phyloP scores from a whole-genome alignment of 306 rosid genomes.

The Castanea mollissima region DNA sequence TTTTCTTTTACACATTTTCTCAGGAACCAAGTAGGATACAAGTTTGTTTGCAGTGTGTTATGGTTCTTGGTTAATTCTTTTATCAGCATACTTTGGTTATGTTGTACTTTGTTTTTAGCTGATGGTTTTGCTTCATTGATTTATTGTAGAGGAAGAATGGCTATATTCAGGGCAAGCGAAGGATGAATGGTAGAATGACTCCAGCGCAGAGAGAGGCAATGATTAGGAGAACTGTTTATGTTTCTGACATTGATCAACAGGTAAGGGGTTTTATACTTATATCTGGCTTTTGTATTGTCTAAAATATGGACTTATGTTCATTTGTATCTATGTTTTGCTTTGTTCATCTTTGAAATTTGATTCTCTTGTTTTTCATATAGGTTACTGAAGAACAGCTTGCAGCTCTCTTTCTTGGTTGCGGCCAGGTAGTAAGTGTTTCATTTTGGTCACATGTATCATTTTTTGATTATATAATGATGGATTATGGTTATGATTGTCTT shows the following conservation, averaged over 20 bases:
- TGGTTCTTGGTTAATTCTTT: constrained; percentile 1
- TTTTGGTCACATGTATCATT: neutral
- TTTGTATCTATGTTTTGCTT: neutral
- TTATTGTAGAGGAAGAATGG: constrained; percentile 75
- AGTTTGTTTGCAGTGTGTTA: neutral
- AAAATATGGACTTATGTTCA: neutral
- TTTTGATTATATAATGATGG: constrained; percentile 13
- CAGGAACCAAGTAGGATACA: neutral
- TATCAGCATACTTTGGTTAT: neutral
- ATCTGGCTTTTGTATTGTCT: constrained; percentile 12
- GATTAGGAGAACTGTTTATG: constrained; percentile 94
- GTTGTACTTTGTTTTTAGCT: neutral
- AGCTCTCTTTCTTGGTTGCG: constrained; percentile 84
- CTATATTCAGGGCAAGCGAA: constrained; percentile 71
- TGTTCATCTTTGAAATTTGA: constrained; percentile 18
- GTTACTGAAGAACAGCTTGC: constrained; percentile 99
- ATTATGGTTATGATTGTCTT: constrained; percentile 17
- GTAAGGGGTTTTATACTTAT: constrained; percentile 27
- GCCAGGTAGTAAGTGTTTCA: constrained; percentile 59
- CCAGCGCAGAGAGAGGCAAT: constrained; percentile 82
- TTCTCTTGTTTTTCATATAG: constrained; percentile 41
- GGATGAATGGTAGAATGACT: constrained; percentile 58
- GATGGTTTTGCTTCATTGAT: constrained; percentile 4
- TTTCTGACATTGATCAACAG: constrained; percentile 97
- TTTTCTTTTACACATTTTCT: neutral